Conservation (phyloP, 164 flowering plant genomes). For the Liriodendron chinense region DNA sequence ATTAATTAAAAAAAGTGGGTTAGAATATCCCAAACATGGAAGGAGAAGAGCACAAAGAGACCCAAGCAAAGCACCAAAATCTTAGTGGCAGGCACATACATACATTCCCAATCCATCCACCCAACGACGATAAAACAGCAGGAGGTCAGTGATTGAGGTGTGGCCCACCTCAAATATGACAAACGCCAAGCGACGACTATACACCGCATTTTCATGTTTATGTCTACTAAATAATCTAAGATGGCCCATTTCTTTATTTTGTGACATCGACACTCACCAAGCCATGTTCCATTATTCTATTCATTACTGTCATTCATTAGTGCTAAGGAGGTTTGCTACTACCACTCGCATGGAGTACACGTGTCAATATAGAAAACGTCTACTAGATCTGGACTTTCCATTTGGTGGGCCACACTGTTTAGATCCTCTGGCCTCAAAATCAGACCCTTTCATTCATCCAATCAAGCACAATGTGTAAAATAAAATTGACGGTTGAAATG, state of each 20-base stretch:
- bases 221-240: neutral
- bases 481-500: too few species aligned
- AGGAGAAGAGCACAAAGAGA: neutral
- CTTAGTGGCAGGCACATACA: neutral
- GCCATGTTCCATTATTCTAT: neutral
- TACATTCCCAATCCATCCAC: neutral
- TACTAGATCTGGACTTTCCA: too few species aligned
- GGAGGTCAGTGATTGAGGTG: neutral
- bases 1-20: neutral
- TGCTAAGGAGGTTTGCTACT: too few species aligned
- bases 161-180: neutral
- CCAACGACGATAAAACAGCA: neutral
- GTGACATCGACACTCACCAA: neutral
- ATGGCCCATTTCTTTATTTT: neutral
- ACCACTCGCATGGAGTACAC: too few species aligned
- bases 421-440: too few species aligned
- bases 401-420: too few species aligned
- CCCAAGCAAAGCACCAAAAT: neutral
- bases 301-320: too few species aligned
- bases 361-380: too few species aligned
- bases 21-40: neutral
- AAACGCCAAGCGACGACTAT: neutral
- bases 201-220: neutral
- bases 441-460: too few species aligned
- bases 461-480: too few species aligned